Conservation (phyloP, 2,329 filamentous ascomycete species). For the Sclerotinia trifoliorum region DNA sequence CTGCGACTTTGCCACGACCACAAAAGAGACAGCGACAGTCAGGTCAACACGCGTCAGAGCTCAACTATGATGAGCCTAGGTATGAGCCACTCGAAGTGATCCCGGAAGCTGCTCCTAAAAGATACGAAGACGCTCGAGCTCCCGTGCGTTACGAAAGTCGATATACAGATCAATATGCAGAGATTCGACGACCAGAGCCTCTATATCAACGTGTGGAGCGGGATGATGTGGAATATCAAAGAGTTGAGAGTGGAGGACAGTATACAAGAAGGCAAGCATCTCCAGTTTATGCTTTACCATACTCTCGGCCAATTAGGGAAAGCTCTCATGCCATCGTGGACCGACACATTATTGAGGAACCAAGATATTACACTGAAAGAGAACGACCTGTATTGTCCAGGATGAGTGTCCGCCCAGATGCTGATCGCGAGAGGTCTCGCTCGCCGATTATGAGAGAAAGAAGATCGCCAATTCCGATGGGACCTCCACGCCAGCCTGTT, state of each 20-base stretch:
- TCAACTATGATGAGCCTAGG: conserved; percentile 48
- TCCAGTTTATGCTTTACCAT: conserved; percentile 35
- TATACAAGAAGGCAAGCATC: conserved; percentile 35
- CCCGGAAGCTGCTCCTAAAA: conserved; percentile 28
- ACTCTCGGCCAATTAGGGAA: conserved; percentile 34
- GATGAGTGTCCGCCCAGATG: conserved; percentile 50
- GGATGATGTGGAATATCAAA: conserved; percentile 35
- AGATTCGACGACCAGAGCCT: conserved; percentile 32
- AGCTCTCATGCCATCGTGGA: conserved; percentile 35
- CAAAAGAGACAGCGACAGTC: conserved; percentile 56
- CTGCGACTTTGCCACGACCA: conserved; percentile 53
- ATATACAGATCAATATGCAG: conserved; percentile 33
- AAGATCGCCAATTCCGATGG: conserved; percentile 49
- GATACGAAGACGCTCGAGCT: conserved; percentile 29
- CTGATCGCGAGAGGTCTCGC: conserved; percentile 49
- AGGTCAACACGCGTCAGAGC: conserved; percentile 44
- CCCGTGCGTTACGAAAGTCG: conserved; percentile 29
- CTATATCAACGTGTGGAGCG: conserved; percentile 35
- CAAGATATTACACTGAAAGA: conserved; percentile 48
- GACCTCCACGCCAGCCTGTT: conserved; percentile 50
- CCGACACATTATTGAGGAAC: conserved; percentile 34
- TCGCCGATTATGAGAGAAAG: conserved; percentile 49
- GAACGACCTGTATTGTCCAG: conserved; percentile 41
- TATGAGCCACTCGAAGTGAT: conserved; percentile 41
- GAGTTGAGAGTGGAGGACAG: conserved; percentile 25